Percentiles rank a stretch among this genome's conserved stretches.
These are phyloP conservation scores for Cyclaneusma minus DNA, from an alignment of 2,329 filamentous ascomycete genomes.

Conservation along the genomic window DNA sequence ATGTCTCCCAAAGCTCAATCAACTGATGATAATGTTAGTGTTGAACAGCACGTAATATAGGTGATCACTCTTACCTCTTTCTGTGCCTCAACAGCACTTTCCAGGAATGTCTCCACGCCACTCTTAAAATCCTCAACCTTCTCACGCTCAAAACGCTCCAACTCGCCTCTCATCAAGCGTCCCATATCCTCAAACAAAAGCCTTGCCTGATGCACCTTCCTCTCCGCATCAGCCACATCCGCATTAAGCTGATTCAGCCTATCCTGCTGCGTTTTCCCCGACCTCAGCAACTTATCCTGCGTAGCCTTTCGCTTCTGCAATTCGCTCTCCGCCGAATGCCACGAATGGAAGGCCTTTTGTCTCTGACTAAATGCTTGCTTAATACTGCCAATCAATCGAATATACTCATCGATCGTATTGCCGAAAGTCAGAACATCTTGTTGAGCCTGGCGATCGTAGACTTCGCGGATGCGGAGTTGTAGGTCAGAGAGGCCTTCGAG, in stretches of 20 bases:
- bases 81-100: conserved; percentile 93
- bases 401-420: conserved; percentile 97
- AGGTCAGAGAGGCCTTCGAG: conserved; percentile 85
- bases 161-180: conserved; percentile 72
- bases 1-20: conserved; percentile 94
- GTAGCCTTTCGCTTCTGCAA: conserved; percentile 75
- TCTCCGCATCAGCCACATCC: conserved; percentile 88
- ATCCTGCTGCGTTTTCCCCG: conserved; percentile 93
- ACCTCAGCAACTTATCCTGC: conserved; percentile 88
- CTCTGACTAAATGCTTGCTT: conserved; percentile 87
- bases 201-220: conserved; percentile 78
- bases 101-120: conserved; percentile 91
- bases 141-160: conserved; percentile 89
- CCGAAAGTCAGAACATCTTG: conserved; percentile 93
- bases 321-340: conserved; percentile 83
- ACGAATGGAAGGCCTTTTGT: conserved; percentile 89
- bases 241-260: conserved; percentile 81
- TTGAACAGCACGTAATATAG: conserved; percentile 1
- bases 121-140: conserved; percentile 99
- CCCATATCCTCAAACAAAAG: conserved; percentile 97
- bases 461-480: conserved; percentile 82
- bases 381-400: conserved; percentile 84
- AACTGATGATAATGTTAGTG: conserved; percentile 22
- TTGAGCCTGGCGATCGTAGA: conserved; percentile 93
- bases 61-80: conserved; percentile 62